Evolutionary conservation across 2,329 filamentous ascomycete species (phyloP), one percentile per base, ranked within the genome.

Genomic region (Botrytis cinerea): DNA sequence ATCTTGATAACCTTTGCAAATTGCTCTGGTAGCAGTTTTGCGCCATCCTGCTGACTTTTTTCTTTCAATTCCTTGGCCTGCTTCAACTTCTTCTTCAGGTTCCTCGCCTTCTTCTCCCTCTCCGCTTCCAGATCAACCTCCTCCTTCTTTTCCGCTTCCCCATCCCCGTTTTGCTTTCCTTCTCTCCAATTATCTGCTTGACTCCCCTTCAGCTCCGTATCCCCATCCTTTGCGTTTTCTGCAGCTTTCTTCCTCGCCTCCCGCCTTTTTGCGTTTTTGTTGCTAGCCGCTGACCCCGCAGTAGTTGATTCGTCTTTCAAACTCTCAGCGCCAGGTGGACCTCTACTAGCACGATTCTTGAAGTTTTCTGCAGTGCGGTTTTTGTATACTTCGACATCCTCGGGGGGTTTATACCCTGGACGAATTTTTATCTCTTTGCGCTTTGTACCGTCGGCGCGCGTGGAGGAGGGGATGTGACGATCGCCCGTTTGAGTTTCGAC

Each of bases 1-100:
- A 99, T 97, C 83, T 96, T 97, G 82, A 97, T 97, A 72, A 99
- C 93, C 85, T 99, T 99, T 78, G 95, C 94, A 76, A 98, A 92
- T 84, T 99, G 96, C 84, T 99, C 96, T 0, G 95, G 95, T 40
- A 98, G 86, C 75, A 99, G 84, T 7, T 89, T 87, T 81, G 93
- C 92, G 32, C 96, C 96, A 73, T 90, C 91, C 38, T 97, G 93
- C 83, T 97, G 97, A 69, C 71, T 73, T 87, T 97, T 98, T 79
- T 91, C 91, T 81, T 94, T 92, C 71, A 99, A 86, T 2, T 98
- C 96, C 78, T 91, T 92, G 6, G 96, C 95, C 82, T 99, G 96
- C 79, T 95, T 93, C 74, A 99, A 85, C 84, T 98, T 99, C 87
- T 99, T 99, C 82, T 92, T 93, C 62, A 98, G 84, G 79, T 93